Evolutionary conservation across 2,329 filamentous ascomycete species (phyloP).

Genomic region (Beauveria brongniartii): DNA sequence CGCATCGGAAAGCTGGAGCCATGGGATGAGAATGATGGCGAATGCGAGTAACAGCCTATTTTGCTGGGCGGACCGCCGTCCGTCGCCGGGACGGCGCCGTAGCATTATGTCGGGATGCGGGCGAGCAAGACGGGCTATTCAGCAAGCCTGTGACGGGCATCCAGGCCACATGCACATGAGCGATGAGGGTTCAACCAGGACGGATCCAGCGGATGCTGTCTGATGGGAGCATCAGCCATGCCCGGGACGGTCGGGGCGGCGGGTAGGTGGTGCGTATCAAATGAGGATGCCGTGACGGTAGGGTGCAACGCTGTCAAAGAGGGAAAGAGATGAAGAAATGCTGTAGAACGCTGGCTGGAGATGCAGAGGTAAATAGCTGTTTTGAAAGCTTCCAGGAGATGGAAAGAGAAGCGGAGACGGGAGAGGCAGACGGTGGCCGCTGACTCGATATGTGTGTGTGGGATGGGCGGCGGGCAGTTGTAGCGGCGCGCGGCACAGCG

Average conservation of each 20-base stretch:
- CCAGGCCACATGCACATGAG: slow-evolving; percentile 1
- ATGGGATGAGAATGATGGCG: slow-evolving; percentile 50
- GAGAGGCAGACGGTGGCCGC: not conserved
- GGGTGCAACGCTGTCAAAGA: not conserved
- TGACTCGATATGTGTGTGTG: slow-evolving; percentile 4
- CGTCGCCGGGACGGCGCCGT: slow-evolving; percentile 56
- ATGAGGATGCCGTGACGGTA: not conserved
- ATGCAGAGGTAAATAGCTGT: not conserved
- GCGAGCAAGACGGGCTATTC: not conserved
- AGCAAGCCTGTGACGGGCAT: slow-evolving; percentile 1
- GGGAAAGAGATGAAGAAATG: not conserved
- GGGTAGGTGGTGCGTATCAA: no score
- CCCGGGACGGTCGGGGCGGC: not conserved
- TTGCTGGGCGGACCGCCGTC: slow-evolving; percentile 39
- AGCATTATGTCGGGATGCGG: slow-evolving; percentile 45
- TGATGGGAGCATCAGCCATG: slow-evolving; percentile 5
- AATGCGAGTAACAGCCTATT: slow-evolving; percentile 45
- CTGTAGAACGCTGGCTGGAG: not conserved
- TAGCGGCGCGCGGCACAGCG: not conserved
- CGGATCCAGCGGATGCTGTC: slow-evolving; percentile 4
- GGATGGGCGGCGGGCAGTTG: not conserved
- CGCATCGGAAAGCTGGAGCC: slow-evolving; percentile 47
- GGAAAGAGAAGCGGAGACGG: slow-evolving; percentile 4
- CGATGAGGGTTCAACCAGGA: not conserved
- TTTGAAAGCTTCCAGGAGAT: not conserved